Conservation (phyloP, 495 filamentous ascomycete species). For the Xylaria acuta region DNA sequence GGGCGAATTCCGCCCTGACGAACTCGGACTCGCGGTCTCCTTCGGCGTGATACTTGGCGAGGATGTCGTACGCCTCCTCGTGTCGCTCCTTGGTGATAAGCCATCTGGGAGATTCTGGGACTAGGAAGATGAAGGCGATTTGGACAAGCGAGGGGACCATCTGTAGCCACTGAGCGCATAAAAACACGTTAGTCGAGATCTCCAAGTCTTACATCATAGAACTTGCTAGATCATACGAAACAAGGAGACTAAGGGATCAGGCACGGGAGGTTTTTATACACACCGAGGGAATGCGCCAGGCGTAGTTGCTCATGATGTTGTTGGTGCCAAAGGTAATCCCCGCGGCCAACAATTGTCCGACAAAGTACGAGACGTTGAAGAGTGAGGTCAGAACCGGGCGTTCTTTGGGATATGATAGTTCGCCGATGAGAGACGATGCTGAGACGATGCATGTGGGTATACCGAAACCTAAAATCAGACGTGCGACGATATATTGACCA, state of each 20-base stretch:
- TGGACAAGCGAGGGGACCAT: conserved; percentile 63
- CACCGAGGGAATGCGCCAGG: conserved; percentile 73
- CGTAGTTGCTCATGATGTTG: conserved; percentile 61
- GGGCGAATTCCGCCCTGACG: conserved; percentile 57
- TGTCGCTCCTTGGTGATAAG: conserved; percentile 58
- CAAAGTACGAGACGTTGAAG: conserved; percentile 71
- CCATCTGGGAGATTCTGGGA: conserved; percentile 62
- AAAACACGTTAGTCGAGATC: too few relatives aligned
- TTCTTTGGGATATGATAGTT: conserved; percentile 70
- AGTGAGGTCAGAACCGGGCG: conserved; percentile 68
- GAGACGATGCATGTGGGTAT: conserved; percentile 68
- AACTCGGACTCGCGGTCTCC: conserved; percentile 57
- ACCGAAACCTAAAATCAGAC: conserved; percentile 67
- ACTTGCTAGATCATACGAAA: too few relatives aligned
- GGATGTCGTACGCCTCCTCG: conserved; percentile 60
- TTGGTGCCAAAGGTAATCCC: conserved; percentile 66
- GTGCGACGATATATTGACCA: conserved; percentile 68
- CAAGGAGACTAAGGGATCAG: too few relatives aligned
- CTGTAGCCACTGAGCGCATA: conserved; percentile 63
- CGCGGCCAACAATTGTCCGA: conserved; percentile 68
- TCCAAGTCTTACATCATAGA: too few relatives aligned
- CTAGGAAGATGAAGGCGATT: conserved; percentile 56
- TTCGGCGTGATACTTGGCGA: conserved; percentile 65
- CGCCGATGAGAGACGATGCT: conserved; percentile 66
- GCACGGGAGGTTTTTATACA: too few relatives aligned